Conservation (phyloP, 1,284 basidiomycete genomes). For the Omphalotus olearius region DNA sequence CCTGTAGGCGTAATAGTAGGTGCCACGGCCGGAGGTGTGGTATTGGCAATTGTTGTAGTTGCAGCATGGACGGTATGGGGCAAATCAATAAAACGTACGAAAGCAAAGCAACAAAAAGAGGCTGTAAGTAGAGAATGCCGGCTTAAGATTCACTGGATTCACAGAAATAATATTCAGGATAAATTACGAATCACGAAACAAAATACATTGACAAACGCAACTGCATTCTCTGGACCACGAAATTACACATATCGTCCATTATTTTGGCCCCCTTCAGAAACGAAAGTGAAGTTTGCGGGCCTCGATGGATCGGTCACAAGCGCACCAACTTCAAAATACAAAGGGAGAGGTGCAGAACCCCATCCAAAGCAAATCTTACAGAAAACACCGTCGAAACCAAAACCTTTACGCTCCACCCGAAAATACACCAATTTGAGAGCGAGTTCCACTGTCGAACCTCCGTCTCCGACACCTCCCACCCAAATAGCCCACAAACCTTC, state of each 20-base stretch:
- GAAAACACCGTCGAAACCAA: constrained; percentile 7
- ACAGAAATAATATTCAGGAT: constrained; percentile 13
- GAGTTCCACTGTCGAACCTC: neutral
- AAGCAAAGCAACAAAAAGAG: constrained; percentile 33
- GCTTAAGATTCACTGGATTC: neutral
- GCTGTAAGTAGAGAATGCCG: constrained; percentile 27
- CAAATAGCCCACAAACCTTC: constrained; percentile 24
- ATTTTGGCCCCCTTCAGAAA: constrained; percentile 12
- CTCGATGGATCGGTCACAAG: constrained; percentile 3
- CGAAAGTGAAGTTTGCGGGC: constrained; percentile 16
- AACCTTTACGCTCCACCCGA: constrained; percentile 2
- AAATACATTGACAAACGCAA: constrained; percentile 39
- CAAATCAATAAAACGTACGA: constrained; percentile 34
- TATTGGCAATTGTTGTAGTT: constrained; percentile 40
- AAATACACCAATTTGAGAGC: neutral
- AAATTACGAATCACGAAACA: constrained; percentile 20
- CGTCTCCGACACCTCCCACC: constrained; percentile 1
- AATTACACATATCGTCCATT: constrained; percentile 10
- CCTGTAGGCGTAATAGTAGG: constrained; percentile 50
- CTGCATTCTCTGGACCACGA: constrained; percentile 12
- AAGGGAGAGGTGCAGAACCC: neutral
- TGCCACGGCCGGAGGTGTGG: constrained; percentile 41
- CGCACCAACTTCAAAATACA: neutral
- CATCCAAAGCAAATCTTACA: neutral
- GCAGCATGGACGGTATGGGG: constrained; percentile 50